phyloP scores from a whole-genome alignment of 2,329 filamentous ascomycete genomes.

The Ramularia endophylla region DNA sequence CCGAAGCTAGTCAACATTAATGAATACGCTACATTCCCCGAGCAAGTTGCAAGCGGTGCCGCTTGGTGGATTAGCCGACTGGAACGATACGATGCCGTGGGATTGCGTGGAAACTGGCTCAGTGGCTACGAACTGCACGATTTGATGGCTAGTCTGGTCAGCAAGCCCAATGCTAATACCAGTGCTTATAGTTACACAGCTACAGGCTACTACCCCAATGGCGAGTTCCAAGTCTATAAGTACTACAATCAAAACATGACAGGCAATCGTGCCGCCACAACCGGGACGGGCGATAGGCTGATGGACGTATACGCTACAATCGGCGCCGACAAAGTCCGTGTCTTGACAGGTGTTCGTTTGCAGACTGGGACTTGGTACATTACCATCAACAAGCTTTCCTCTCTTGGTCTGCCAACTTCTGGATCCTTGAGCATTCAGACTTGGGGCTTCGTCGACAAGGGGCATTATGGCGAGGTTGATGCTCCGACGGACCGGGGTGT shows the following conservation, averaged over 20 bases:
- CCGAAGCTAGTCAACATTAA: slow-evolving; percentile 40
- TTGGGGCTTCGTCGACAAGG: no score
- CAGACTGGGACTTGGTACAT: no score
- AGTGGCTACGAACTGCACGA: slow-evolving; percentile 39
- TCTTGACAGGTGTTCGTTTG: slow-evolving; percentile 34
- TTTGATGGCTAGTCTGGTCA: slow-evolving; percentile 38
- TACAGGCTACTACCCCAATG: slow-evolving; percentile 35
- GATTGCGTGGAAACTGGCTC: slow-evolving; percentile 45
- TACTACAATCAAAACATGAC: slow-evolving; percentile 44
- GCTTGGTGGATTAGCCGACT: slow-evolving; percentile 45
- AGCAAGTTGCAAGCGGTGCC: slow-evolving; percentile 38
- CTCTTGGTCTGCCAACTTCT: no score
- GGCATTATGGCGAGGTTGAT: no score
- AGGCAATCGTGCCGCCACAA: slow-evolving; percentile 35
- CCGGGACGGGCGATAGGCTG: slow-evolving; percentile 30
- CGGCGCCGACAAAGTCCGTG: slow-evolving; percentile 28
- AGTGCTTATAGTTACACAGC: slow-evolving; percentile 17
- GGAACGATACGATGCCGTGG: slow-evolving; percentile 39
- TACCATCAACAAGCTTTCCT: no score
- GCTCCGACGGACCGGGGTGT: no score
- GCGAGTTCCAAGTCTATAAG: slow-evolving; percentile 43
- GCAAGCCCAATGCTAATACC: slow-evolving; percentile 27
- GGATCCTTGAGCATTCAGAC: no score
- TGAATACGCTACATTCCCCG: slow-evolving; percentile 40
- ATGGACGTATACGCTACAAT: slow-evolving; percentile 38